Evolutionary conservation across 2,329 filamentous ascomycete genomes (phyloP), one percentile per base, ranked within the genome.

Genomic region (Sphaerulina vaccinii): DNA sequence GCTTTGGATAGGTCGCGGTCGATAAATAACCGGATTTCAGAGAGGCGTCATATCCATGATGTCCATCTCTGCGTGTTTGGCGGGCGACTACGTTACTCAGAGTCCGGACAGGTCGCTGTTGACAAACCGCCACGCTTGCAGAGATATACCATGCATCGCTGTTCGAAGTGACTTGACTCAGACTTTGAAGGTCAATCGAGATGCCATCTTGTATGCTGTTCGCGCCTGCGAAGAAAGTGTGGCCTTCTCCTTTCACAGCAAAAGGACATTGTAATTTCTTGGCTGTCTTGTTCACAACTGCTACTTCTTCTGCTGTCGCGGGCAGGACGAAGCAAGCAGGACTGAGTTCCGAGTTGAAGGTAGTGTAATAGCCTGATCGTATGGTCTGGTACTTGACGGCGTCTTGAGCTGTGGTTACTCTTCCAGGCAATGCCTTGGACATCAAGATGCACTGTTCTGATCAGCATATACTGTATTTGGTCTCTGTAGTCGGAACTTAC

Each of bases 171-270:
- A 52, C 42, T 15, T 52, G 49, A 23, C 61, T 58, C n/a, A 66
- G 40, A 5, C 36, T 38, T 8, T 52, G 36, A 16, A 67, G 50
- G 24, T 62, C 57, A 18, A 68, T 60, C 1, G 61, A 62, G 13
- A 68, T 54, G 10, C 65, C 65, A 29, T 43, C 56, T 15, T 59
- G 19, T 19, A 62, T 60, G 37, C 58, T 67, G n/a, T 57, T 59
- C 8, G 55, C 55, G 22, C 59, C 62, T 5, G 54, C 36, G 15
- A 57, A 62, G n/a, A 56, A 45, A 13, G 59, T 51, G 46, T 66
- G 64, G 5, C 66, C 66, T 7, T 65, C 66, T 36, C 56, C 57
- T 41, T 60, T 60, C 3, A 66, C 58, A 15, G 64, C 65, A 36
- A 68, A 66, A 1, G 50, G 55, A 46, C 62, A 64, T 47, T 58